These are phyloP conservation scores for Thielaviopsis punctulata DNA, from an alignment of 2,329 filamentous ascomycete species.

Conservation along the genomic window DNA sequence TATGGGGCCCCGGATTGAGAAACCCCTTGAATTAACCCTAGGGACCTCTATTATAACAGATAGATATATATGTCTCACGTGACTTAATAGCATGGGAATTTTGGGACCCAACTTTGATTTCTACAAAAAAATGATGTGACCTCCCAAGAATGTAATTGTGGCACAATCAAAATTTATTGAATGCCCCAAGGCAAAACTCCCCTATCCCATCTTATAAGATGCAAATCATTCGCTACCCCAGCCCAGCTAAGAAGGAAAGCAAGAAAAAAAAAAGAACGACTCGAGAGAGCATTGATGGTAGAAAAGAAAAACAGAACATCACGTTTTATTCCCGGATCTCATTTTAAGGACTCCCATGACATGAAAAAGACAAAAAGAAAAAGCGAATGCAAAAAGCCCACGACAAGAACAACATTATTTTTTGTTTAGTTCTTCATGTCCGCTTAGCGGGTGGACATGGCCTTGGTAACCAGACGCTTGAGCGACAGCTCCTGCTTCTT, in stretches of 20 bases:
- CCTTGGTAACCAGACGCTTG: slow-evolving; percentile 97
- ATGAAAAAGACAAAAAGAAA: slow-evolving; percentile 16
- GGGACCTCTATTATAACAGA: no score
- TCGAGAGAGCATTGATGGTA: slow-evolving; percentile 15
- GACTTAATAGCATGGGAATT: no score
- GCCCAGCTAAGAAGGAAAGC: slow-evolving; percentile 14
- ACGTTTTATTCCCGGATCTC: slow-evolving; percentile 20
- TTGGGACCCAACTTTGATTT: no score
- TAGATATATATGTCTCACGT: no score
- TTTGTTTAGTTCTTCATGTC: slow-evolving; percentile 1
- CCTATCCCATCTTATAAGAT: neutral
- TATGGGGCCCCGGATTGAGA: no score
- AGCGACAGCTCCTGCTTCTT: slow-evolving; percentile 99
- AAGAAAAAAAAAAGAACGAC: slow-evolving; percentile 17
- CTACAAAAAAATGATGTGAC: no score
- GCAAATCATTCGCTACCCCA: slow-evolving; percentile 11
- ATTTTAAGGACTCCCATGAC: slow-evolving; percentile 19
- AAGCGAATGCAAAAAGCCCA: slow-evolving; percentile 8
- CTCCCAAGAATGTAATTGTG: no score
- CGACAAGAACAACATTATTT: slow-evolving; percentile 9
- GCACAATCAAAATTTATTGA: slow-evolving; percentile 12
- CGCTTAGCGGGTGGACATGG: slow-evolving; percentile 75
- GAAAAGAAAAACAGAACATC: slow-evolving; percentile 20
- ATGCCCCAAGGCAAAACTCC: slow-evolving; percentile 14
- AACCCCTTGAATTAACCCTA: no score